Percentiles rank a stretch among this genome's conserved stretches.
Conservation (phyloP, 768 basidiomycete species). For the Lactifluus piperatus region DNA sequence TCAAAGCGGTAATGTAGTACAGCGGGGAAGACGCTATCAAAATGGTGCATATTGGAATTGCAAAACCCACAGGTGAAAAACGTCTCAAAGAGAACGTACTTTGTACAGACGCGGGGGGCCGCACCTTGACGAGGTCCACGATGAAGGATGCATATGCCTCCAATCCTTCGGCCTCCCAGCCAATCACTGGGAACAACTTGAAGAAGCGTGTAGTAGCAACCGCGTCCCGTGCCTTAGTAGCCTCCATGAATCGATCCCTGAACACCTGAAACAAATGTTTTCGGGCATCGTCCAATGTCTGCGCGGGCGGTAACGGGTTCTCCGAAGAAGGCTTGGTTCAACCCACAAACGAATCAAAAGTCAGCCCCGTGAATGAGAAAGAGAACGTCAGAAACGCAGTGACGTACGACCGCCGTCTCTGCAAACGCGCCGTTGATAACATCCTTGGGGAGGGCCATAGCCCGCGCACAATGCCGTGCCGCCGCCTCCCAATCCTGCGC, state of each 20-base stretch:
- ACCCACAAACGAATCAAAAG: not conserved
- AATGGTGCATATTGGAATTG: constrained; percentile 2
- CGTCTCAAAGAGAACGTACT: constrained; percentile 38
- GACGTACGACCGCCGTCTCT: constrained; percentile 69
- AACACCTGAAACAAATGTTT: constrained; percentile 72
- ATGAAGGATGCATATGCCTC: constrained; percentile 92
- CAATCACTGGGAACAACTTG: constrained; percentile 93
- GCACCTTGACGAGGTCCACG: constrained; percentile 75
- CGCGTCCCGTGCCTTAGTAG: constrained; percentile 74
- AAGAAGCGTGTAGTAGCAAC: constrained; percentile 89
- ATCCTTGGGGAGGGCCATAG: constrained; percentile 73
- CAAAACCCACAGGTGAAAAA: constrained; percentile 1
- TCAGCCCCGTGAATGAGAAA: not conserved
- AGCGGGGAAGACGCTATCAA: constrained; percentile 77
- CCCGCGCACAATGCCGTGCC: constrained; percentile 80
- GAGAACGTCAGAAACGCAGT: not conserved
- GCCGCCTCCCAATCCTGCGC: constrained; percentile 94
- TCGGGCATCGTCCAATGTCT: constrained; percentile 71
- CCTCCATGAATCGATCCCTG: constrained; percentile 68
- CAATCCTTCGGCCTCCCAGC: constrained; percentile 87
- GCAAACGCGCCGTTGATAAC: constrained; percentile 82
- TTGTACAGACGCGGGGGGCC: constrained; percentile 73
- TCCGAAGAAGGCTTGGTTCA: constrained; percentile 75
- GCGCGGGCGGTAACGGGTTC: constrained; percentile 75
- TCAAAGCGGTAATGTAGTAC: constrained; percentile 85